Evolutionary conservation across 495 filamentous ascomycete species (phyloP), one percentile per base, ranked within the genome.

Genomic region (Chaetomidium leptoderma): DNA sequence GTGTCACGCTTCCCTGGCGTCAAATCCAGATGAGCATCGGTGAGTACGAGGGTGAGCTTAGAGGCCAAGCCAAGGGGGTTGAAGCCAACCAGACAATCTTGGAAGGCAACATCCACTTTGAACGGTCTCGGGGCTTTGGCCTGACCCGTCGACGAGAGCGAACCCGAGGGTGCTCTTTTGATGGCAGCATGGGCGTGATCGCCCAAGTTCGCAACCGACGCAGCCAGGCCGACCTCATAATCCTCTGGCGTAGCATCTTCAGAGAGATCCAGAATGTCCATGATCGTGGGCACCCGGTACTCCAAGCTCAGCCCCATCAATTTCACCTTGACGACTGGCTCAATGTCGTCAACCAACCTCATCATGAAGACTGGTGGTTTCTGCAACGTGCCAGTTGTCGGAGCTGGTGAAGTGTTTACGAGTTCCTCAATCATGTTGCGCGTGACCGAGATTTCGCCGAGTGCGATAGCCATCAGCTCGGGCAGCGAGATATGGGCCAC

Each of bases 321-420:
- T 67, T 95, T 95, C 58, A 97, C 65, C 68, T 92, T 95, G 53
- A 96, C 74, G 13, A 90, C 85, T 0, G 95, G 91, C 55, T 97
- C 92, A 74, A 95, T 89, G 63, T 97, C 95, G 68, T 97, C 91
- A 51, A 99, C 86, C 71, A 93, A 87, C 44, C 95, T 81, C 60
- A 86, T 83, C 62, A 75, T 78, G 55, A 78, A 45, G 6, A 76
- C 74, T 1, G 77, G 76, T 1, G 70, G 85, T 83, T 65, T 76
- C 64, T 60, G 73, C 44, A 55, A 80, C 63, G 42, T 82, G 80
- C 40, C 54, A 10, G 48, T 23, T 39, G 47, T 39, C 3, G 64
- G 45, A 4, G 56, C 40, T 2, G 57, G 46, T 5, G 68, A 60
- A 7, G 73, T 76, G 4, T 60, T 58, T 6, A 96, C 57, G 4